Evolutionary conservation across 768 basidiomycete species (phyloP), one percentile per base, ranked within the genome.

Genomic region (Neoboletus subvelutipes): DNA sequence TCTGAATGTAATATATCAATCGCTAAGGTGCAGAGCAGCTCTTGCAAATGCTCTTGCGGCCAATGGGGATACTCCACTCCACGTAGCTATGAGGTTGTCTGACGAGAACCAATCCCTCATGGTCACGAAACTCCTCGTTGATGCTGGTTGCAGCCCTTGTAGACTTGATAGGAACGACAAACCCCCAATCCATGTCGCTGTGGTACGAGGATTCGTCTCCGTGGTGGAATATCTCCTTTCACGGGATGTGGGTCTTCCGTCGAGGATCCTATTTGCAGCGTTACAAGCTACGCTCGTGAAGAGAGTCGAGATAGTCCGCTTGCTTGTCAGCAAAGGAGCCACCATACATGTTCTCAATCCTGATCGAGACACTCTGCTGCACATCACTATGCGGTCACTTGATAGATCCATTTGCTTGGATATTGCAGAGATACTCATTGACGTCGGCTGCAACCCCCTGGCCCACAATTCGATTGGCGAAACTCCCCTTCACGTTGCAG

Each of bases 51-150:
- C 41, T 0, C 1, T 61, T 13, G 45, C 53, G 9, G 11, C 4
- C 12, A 60, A 61, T 18, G 60, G 60, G 5, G 58, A 61, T n/a
- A 54, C 60, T 7, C 60, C 45, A 1, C 39, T 61, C 0, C 59
- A 61, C 9, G 1, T 60, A 5, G 52, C 48, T 3, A 42, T 59
- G 39, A 43, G 4, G 29, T 3, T 52, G 12, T 31, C 36, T 8
- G 45, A 61, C 29, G 60, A 61, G n/a, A 48, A 33, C 10, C 18
- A 11, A 2, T 60, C 53, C 31, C 50, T 61, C 4, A 3, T 9
- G 1, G 18, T 61, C 22, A 31, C 20, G 0, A 36, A 54, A 24
- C 43, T 52, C 11, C 59, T 60, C n/a, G 31, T 59, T 17, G 26
- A 40, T 0, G 50, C 41, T 40, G 56, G 57, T 2, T 52, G 34